phyloP scores from a whole-genome alignment of 495 filamentous ascomycete species.

The Penicillium bialowiezense region DNA sequence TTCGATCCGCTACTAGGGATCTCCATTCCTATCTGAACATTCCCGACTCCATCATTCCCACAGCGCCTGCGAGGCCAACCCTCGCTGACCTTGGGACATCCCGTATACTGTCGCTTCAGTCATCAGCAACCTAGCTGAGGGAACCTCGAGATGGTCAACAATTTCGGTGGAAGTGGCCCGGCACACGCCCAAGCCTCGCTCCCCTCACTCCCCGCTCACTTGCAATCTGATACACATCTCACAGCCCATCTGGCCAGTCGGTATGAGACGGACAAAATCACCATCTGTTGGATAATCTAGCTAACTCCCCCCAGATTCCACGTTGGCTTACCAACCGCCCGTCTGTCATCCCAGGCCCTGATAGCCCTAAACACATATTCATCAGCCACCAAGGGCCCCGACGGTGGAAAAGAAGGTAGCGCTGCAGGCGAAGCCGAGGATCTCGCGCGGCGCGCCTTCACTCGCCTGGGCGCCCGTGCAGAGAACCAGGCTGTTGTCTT shows the following conservation, averaged over 20 bases:
- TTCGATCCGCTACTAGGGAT: conserved; percentile 19
- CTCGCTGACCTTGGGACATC: conserved; percentile 3
- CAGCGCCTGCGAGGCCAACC: neutral
- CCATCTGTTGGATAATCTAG: neutral
- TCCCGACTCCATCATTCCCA: conserved; percentile 31
- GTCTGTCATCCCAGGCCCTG: conserved; percentile 85
- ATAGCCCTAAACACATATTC: conserved; percentile 92
- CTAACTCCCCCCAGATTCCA: conserved; percentile 61
- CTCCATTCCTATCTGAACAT: conserved; percentile 25
- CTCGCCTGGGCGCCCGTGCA: conserved; percentile 78
- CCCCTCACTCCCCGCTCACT: conserved; percentile 81
- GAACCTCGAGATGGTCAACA: conserved; percentile 37
- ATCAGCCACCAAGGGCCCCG: conserved; percentile 77
- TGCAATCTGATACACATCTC: conserved; percentile 93
- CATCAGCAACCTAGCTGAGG: conserved; percentile 13
- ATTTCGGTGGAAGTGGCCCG: conserved; percentile 33
- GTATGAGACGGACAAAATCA: conserved; percentile 21
- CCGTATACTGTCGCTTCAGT: conserved; percentile 19
- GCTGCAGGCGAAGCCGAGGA: conserved; percentile 86
- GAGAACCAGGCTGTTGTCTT: conserved; percentile 94
- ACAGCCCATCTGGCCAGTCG: conserved; percentile 95
- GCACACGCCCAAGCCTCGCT: conserved; percentile 88
- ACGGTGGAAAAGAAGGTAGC: conserved; percentile 83
- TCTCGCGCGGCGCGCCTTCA: conserved; percentile 78
- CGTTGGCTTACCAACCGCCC: conserved; percentile 78